Evolutionary conservation across 1,284 basidiomycete genomes (phyloP), one percentile per base, ranked within the genome.

Genomic region (Melampsora larici-populina): DNA sequence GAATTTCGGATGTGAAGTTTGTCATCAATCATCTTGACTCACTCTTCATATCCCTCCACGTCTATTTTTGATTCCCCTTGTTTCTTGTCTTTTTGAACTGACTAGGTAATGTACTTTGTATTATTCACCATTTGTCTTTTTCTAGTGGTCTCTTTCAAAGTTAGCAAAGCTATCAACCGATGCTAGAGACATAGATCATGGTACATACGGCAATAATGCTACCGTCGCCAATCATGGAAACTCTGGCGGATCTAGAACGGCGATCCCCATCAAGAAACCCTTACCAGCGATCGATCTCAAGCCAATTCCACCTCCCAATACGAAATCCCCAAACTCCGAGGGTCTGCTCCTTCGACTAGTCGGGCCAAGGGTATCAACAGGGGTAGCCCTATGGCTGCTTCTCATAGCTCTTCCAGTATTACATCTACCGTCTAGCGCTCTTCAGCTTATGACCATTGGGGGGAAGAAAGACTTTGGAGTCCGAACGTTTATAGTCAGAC

Each of bases 181-280:
- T 78, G 43, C 86, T 95, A 74, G 91, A 89, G 17, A 93, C 13
- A 92, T 98, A 82, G 90, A 91, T 66, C 90, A 94, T 82, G 87
- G 88, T 81, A 94, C 96, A 0, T 94, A 98, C 83, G 92, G 91
- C 60, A 88, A 89, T 78, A 94, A 92, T 82, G 86, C 86, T 21
- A 83, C 88, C 58, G 88, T 89, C 80, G 82, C 78, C 13, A 77
- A 77, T 33, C 65, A 70, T 48, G 77, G 72, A 7, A 72, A 67
- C 15, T 75, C 64, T 13, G 17, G 70, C 9, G 70, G 73, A 15
- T 73, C 70, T 11, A 71, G 73, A 60, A 70, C 70, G 46, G 71
- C 78, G 40, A 66, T 78, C 43, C 75, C 75, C 29, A 78, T 78
- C 43, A 70, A 67, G 55, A 78, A 78, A 43, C 58, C 70, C 49